phyloP scores from a whole-genome alignment of 2,329 filamentous ascomycete genomes.

The Hymenoscyphus scutula region DNA sequence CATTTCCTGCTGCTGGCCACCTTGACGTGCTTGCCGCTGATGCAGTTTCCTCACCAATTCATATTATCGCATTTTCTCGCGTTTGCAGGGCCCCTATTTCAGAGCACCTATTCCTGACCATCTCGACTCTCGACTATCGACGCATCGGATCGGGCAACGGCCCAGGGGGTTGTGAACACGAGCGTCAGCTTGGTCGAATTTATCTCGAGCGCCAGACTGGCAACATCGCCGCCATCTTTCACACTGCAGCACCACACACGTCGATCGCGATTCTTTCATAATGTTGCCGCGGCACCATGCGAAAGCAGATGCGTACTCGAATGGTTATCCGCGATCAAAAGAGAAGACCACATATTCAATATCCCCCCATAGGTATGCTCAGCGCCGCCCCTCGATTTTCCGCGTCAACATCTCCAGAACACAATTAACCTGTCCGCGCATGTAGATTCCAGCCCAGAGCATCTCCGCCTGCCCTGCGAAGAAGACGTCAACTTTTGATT shows the following conservation, averaged over 20 bases:
- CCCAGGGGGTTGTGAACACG: slow-evolving; percentile 28
- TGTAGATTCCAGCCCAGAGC: slow-evolving; percentile 80
- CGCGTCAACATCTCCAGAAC: slow-evolving; percentile 21
- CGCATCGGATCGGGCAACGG: slow-evolving; percentile 18
- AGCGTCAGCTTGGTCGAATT: slow-evolving; percentile 22
- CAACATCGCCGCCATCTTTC: slow-evolving; percentile 16
- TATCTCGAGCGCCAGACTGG: slow-evolving; percentile 22
- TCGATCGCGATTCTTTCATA: slow-evolving; percentile 42
- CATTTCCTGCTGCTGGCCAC: background rate
- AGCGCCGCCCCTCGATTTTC: slow-evolving; percentile 7
- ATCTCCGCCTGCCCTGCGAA: slow-evolving; percentile 66
- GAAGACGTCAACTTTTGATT: slow-evolving; percentile 69
- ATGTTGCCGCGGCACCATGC: slow-evolving; percentile 84
- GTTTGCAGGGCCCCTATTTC: background rate
- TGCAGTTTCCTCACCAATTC: background rate
- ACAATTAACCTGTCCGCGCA: slow-evolving; percentile 13
- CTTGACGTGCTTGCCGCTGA: background rate
- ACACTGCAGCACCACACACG: slow-evolving; percentile 10
- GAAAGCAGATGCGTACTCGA: slow-evolving; percentile 62
- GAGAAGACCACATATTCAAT: slow-evolving; percentile 75
- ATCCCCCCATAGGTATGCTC: slow-evolving; percentile 77
- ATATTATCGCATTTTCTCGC: background rate
- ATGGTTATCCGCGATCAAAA: slow-evolving; percentile 71
- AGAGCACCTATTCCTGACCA: background rate
- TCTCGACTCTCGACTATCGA: too few relatives aligned